Evolutionary conservation across 129 eudicot species (phyloP).

Genomic region (Deinandra increscens): DNA sequence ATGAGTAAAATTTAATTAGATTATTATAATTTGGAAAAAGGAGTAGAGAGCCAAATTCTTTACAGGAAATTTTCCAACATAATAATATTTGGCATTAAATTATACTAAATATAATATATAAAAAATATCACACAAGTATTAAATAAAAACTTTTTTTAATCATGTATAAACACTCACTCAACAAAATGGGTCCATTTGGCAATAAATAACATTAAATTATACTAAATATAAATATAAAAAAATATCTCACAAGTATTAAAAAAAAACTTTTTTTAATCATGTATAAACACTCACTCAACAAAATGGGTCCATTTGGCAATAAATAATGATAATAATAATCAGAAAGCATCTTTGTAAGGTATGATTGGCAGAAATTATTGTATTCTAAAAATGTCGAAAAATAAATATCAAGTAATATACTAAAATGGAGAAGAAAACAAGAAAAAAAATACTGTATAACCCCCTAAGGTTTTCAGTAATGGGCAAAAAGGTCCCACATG

Average conservation of each 20-base stretch:
- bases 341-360: slow-evolving; percentile 36
- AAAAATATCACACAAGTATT: slow-evolving; percentile 7
- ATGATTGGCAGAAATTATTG: slow-evolving; percentile 36
- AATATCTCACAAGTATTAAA: slow-evolving; percentile 8
- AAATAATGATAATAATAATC: slow-evolving; percentile 18
- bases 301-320: slow-evolving; percentile 22
- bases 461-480: slow-evolving; percentile 12
- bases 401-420: slow-evolving; percentile 17
- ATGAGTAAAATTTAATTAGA: not conserved
- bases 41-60: not conserved
- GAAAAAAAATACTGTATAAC: not conserved
- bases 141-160: slow-evolving; percentile 2
- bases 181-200: slow-evolving; percentile 18
- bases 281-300: not conserved
- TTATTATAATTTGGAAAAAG: not conserved
- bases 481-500: not conserved
- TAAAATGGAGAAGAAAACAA: slow-evolving; percentile 29
- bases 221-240: not conserved
- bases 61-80: not conserved
- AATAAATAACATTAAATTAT: not conserved
- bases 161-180: not conserved
- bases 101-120: not conserved
- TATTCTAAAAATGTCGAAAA: slow-evolving; percentile 11
- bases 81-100: not conserved
- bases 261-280: slow-evolving; percentile 4